These are phyloP conservation scores for Sphagnum magellanicum DNA, from an alignment of 228 moss, liverwort and hornwort genomes.

Conservation along the genomic window DNA sequence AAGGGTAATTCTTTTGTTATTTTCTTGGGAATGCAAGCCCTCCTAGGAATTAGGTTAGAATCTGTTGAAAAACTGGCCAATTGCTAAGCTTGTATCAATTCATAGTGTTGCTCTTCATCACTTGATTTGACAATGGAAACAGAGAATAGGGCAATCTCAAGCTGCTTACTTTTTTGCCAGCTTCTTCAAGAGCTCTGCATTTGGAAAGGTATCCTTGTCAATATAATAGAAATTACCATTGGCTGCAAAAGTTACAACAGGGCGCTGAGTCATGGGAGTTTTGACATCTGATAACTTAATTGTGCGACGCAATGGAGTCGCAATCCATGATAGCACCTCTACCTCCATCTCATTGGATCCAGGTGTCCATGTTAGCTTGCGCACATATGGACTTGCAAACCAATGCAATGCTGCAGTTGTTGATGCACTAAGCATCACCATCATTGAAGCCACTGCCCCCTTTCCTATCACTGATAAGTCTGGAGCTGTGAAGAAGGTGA, in stretches of 20 bases:
- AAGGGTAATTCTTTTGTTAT: too few species aligned
- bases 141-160: not conserved
- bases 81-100: too few species aligned
- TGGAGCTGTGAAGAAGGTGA: constrained; percentile 94
- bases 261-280: constrained; percentile 72
- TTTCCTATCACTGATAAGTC: constrained; percentile 82
- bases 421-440: constrained; percentile 85
- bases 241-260: constrained; percentile 82
- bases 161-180: constrained; percentile 20
- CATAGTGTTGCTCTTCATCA: too few species aligned
- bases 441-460: constrained; percentile 69
- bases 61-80: too few species aligned
- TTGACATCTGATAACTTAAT: constrained; percentile 62
- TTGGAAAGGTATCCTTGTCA: constrained; percentile 83
- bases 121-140: too few species aligned
- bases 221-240: constrained; percentile 77
- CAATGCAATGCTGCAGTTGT: constrained; percentile 93
- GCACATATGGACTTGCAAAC: constrained; percentile 94
- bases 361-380: constrained; percentile 78
- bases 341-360: constrained; percentile 78
- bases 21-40: too few species aligned
- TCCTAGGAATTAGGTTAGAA: too few species aligned
- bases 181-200: constrained; percentile 74
- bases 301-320: constrained; percentile 57
- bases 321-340: constrained; percentile 93